phyloP scores from a whole-genome alignment of 805 yeast species.

The Grigorovia yakushimaensis region DNA sequence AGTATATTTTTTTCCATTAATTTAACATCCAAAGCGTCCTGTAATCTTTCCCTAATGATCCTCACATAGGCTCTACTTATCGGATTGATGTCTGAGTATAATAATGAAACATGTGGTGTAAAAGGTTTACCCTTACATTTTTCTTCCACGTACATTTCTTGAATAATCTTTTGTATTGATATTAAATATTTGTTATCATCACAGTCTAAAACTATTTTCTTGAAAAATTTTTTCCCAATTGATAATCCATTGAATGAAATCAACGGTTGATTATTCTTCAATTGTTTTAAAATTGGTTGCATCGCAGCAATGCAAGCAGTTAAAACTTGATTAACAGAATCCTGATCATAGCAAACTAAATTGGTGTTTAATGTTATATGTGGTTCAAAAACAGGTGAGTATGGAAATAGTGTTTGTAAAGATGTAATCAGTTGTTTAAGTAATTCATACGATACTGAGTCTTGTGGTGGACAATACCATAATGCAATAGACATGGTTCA shows the following conservation, averaged over 20 bases:
- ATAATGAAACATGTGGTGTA: conserved; percentile 65
- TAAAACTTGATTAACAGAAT: conserved; percentile 50
- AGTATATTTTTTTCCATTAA: conserved; percentile 14
- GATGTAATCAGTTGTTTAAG: conserved; percentile 53
- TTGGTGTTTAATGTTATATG: conserved; percentile 69
- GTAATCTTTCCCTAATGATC: conserved; percentile 54
- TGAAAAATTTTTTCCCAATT: conserved; percentile 23
- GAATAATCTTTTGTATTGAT: conserved; percentile 37
- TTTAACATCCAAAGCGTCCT: conserved; percentile 47
- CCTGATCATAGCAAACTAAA: conserved; percentile 38
- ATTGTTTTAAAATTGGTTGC: conserved; percentile 26
- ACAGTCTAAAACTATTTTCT: conserved; percentile 22
- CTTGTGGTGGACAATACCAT: conserved; percentile 65
- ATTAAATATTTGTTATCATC: conserved; percentile 20
- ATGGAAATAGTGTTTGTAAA: conserved; percentile 60
- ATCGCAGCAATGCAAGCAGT: conserved; percentile 48
- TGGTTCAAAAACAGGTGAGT: conserved; percentile 61
- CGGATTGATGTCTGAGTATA: conserved; percentile 56
- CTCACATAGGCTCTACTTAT: conserved; percentile 57
- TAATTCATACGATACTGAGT: conserved; percentile 45
- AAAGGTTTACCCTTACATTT: conserved; percentile 32
- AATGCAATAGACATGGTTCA: conserved; percentile 42
- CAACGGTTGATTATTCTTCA: conserved; percentile 8
- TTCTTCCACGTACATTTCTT: conserved; percentile 36
- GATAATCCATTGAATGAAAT: conserved; percentile 19